phyloP scores from a whole-genome alignment of 2,329 filamentous ascomycete species.

The Aspergillus pseudoviridinutans region DNA sequence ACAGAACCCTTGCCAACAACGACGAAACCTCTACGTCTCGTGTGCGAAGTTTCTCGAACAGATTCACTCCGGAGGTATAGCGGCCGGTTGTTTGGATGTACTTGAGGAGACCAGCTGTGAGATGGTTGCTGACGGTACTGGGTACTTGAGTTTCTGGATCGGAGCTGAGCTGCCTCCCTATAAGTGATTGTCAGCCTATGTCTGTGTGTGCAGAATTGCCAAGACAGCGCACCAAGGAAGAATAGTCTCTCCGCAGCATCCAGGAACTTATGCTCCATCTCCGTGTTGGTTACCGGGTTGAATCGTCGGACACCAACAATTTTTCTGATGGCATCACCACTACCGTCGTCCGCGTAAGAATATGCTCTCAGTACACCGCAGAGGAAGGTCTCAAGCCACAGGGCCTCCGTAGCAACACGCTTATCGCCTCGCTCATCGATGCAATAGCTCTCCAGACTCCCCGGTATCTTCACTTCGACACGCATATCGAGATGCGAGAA shows the following conservation, averaged over 20 bases:
- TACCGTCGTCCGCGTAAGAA: conserved; percentile 93
- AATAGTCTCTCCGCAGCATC: conserved; percentile 93
- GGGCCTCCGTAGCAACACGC: conserved; percentile 82
- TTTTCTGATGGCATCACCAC: conserved; percentile 89
- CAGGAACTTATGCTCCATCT: conserved; percentile 93
- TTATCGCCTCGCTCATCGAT: conserved; percentile 96
- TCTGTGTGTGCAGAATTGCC: too few relatives aligned
- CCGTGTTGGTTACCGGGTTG: conserved; percentile 97
- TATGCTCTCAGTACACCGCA: conserved; percentile 93
- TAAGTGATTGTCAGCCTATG: conserved; percentile 15
- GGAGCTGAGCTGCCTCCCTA: conserved; percentile 91
- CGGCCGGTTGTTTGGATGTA: conserved; percentile 95
- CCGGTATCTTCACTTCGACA: conserved; percentile 94
- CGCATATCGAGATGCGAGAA: conserved; percentile 98
- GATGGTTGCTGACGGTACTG: conserved; percentile 91
- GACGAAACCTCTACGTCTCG: conserved; percentile 94
- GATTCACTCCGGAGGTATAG: conserved; percentile 91
- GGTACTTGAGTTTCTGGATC: conserved; percentile 97
- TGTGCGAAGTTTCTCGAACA: conserved; percentile 91
- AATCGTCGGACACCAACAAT: conserved; percentile 96
- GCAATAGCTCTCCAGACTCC: conserved; percentile 94
- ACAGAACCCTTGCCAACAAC: conserved; percentile 80
- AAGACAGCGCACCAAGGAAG: conserved; percentile 66
- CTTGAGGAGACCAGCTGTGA: conserved; percentile 86
- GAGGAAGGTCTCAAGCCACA: conserved; percentile 97